A percentile compares a stretch with the other conserved stretches of the same genome.
phyloP scores from a whole-genome alignment of 306 rosid genomes.

The Oemleria cerasiformis region DNA sequence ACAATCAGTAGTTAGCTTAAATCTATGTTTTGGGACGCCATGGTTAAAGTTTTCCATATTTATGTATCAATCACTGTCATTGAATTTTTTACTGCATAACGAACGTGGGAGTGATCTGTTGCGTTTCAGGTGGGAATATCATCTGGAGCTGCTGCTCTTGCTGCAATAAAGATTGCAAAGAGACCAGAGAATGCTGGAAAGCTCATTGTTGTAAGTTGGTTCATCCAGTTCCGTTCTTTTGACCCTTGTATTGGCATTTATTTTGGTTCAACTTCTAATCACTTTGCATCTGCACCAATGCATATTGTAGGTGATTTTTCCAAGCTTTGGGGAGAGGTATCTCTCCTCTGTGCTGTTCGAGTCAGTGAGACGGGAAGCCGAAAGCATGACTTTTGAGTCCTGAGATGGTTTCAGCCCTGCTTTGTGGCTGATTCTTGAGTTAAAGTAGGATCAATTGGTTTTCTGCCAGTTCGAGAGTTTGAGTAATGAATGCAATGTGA shows the following conservation, averaged over 20 bases:
- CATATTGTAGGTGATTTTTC: constrained; percentile 59
- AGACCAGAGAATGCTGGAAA: constrained; percentile 69
- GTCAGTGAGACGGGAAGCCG: constrained; percentile 57
- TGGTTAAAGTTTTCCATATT: not conserved
- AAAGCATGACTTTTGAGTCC: constrained; percentile 64
- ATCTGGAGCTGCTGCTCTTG: constrained; percentile 74
- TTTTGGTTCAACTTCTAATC: not conserved
- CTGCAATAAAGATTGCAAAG: constrained; percentile 63
- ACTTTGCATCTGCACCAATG: not conserved
- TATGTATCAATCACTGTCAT: not conserved
- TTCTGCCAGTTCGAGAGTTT: no score
- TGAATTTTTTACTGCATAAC: not conserved
- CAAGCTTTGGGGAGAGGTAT: constrained; percentile 87
- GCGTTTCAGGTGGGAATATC: constrained; percentile 68
- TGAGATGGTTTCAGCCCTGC: constrained; percentile 24
- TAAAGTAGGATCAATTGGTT: not conserved
- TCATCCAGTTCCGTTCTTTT: not conserved
- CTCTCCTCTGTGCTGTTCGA: constrained; percentile 75
- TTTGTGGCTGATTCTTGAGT: not conserved
- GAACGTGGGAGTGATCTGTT: constrained; percentile 1
- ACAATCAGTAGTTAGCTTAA: constrained; percentile 2
- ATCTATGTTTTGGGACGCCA: not conserved
- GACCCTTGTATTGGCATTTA: not conserved
- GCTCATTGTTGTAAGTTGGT: constrained; percentile 69
- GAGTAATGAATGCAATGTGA: no score